Percentiles rank a stretch among this genome's conserved stretches.
phyloP scores from a whole-genome alignment of 192 early-diverging fungal genomes.

The Backusella australiensis region DNA sequence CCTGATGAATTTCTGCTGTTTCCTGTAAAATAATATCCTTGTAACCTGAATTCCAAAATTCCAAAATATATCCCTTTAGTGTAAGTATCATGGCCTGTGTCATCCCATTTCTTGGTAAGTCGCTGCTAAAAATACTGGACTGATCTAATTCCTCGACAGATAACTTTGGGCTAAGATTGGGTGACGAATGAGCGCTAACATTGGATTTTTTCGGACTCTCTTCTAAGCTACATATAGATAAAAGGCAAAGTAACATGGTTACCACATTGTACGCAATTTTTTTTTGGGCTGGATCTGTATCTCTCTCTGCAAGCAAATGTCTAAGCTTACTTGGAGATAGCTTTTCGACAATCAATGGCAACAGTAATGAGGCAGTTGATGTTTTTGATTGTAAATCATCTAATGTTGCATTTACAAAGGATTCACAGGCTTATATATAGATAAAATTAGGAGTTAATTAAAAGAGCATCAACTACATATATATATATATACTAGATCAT shows the following conservation, averaged over 20 bases:
- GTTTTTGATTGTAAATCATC: not conserved
- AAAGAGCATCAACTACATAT: not conserved
- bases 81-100: not conserved
- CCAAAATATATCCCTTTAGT: constrained; percentile 25
- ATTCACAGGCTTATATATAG: constrained; percentile 17
- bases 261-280: constrained; percentile 10
- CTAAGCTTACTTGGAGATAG: not conserved
- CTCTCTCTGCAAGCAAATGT: not conserved
- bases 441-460: not conserved
- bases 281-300: not conserved
- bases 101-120: not conserved
- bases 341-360: constrained; percentile 13
- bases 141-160: not conserved
- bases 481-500: not conserved
- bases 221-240: constrained; percentile 13
- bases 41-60: constrained; percentile 35
- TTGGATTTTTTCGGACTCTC: not conserved
- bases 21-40: constrained; percentile 14
- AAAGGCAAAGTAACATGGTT: not conserved
- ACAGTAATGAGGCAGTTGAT: not conserved
- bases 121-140: not conserved
- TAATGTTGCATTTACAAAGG: constrained; percentile 3
- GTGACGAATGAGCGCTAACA: not conserved
- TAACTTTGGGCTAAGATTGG: not conserved
- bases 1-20: constrained; percentile 21